Evolutionary conservation across 2,329 filamentous ascomycete genomes (phyloP), one percentile per base, ranked within the genome.

Genomic region (Fusarium solani-melongenae): DNA sequence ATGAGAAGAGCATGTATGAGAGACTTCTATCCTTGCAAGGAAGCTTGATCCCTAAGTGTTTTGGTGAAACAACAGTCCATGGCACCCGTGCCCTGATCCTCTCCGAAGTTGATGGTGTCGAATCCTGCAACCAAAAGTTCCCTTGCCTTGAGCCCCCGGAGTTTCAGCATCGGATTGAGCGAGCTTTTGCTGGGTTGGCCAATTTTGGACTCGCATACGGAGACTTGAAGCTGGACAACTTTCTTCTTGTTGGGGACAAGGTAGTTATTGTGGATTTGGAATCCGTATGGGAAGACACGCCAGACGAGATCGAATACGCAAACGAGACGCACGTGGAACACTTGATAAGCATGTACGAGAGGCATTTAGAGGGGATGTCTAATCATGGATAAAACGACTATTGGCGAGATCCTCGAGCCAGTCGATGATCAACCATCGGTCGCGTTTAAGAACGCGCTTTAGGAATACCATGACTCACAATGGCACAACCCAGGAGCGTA

Each of bases 251-350:
- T 41, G 56, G 22, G 27, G 36, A 59, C 56, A 27, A 24, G n/a
- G 14, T 41, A 15, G 36, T 41, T 24, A 15, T 41, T 59, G 15
- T 59, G 56, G 56, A 59, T 6, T 41, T 41, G 17, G 56, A 59
- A 9, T 59, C 17, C 2, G 24, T 59, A 31, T 29, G 27, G 24
- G 36, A 41, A 8, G 56, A 41, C 22, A 22, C 24, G 1, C 56
- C 56, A n/a, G 56, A 59, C 27, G 56, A 59, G 24, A 27, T 59
- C 22, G 56, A 59, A 38, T 41, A 59, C 34, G 56, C 56, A 27
- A 59, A 41, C 22, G 36, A 41, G 56, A 59, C 36, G 34, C 34
- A 59, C 9, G n/a, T 41, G 1, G 27, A 39, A 4, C 56, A 59
- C 17, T 6, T 59, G 34, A 41, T 20, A 14, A 41, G 34, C 24